A percentile compares a stretch with the other conserved stretches of the same genome.
Conservation (phyloP, 2,329 filamentous ascomycete genomes). For the Ceratocystis harringtonii region DNA sequence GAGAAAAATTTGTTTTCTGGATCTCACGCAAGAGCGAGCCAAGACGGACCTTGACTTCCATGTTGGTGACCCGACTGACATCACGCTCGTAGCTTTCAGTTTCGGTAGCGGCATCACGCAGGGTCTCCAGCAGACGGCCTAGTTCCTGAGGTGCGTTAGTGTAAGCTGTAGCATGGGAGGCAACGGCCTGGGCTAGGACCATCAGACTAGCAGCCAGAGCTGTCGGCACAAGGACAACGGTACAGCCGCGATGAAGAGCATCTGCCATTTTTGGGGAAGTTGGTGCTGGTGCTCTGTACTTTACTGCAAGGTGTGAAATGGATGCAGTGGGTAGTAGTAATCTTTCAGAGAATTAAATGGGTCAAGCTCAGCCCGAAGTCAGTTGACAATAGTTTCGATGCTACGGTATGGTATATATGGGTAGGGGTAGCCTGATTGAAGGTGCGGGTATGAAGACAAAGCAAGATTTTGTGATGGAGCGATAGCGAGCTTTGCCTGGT, state of each 20-base stretch:
- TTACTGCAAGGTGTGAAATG: background rate
- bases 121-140: conserved; percentile 40
- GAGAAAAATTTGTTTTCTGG: conserved; percentile 29
- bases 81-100: conserved; percentile 50
- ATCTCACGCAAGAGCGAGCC: conserved; percentile 45
- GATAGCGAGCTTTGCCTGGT: background rate
- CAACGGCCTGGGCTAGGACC: conserved; percentile 37
- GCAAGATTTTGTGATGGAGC: background rate
- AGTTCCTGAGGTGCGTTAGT: conserved; percentile 43
- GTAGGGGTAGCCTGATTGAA: background rate
- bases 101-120: conserved; percentile 47
- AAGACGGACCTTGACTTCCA: conserved; percentile 49
- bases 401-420: background rate
- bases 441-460: background rate
- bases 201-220: conserved; percentile 41
- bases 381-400: background rate
- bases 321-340: background rate
- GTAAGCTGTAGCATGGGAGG: conserved; percentile 41
- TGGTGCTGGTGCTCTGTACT: background rate
- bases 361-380: background rate
- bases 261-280: conserved; percentile 30
- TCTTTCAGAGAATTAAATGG: conserved; percentile 4
- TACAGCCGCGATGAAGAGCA: conserved; percentile 39
- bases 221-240: conserved; percentile 42
- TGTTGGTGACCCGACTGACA: conserved; percentile 39